These are phyloP conservation scores for Ustilago lituana DNA, from an alignment of 1,284 basidiomycete species.

Conservation along the genomic window DNA sequence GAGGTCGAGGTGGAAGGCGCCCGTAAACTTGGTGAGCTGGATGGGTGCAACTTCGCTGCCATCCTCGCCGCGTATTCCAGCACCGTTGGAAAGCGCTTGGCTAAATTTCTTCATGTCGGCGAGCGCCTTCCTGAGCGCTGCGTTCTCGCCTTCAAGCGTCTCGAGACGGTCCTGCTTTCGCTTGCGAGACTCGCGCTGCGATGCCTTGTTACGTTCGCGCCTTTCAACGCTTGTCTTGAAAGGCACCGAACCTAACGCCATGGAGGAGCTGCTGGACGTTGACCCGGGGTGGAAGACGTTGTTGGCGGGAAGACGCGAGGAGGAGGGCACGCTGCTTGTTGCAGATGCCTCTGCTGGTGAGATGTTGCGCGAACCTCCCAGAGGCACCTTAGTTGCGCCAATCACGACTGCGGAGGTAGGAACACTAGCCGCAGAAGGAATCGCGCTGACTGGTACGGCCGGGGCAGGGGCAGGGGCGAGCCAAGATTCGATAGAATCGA, in stretches of 20 bases:
- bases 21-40: conserved; percentile 41
- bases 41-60: conserved; percentile 23
- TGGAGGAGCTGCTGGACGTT: conserved; percentile 2
- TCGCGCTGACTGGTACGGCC: conserved; percentile 2
- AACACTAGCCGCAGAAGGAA: background rate
- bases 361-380: conserved; percentile 1
- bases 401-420: background rate
- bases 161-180: conserved; percentile 48
- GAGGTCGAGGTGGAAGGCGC: conserved; percentile 39
- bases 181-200: conserved; percentile 48
- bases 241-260: background rate
- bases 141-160: conserved; percentile 45
- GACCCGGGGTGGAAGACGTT: conserved; percentile 27
- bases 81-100: conserved; percentile 34
- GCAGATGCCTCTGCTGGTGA: conserved; percentile 9
- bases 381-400: conserved; percentile 1
- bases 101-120: conserved; percentile 43
- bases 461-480: conserved; percentile 32
- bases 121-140: conserved; percentile 45
- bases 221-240: conserved; percentile 50
- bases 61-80: conserved; percentile 33
- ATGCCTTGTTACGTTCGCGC: conserved; percentile 49
- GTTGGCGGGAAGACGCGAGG: conserved; percentile 2
- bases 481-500: conserved; percentile 38
- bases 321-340: conserved; percentile 3